Evolutionary conservation across 2,329 filamentous ascomycete genomes (phyloP).

Genomic region (Monosporascus ibericus): DNA sequence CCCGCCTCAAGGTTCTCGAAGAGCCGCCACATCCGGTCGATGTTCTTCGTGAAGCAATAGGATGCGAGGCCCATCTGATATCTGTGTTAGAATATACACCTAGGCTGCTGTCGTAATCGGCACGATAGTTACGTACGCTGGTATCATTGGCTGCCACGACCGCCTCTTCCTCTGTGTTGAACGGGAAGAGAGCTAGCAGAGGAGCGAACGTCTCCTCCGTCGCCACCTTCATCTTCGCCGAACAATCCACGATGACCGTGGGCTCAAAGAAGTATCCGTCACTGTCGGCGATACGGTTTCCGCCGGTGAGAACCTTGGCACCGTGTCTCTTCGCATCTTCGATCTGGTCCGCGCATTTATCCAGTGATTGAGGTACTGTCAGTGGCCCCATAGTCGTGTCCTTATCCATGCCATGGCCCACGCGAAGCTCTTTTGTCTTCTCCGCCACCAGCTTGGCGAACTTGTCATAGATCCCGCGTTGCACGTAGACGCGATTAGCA

Average conservation of each 20-base stretch:
- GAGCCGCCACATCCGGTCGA: constrained; percentile 51
- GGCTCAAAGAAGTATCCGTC: constrained; percentile 62
- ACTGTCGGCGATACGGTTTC: constrained; percentile 33
- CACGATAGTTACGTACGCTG: constrained; percentile 21
- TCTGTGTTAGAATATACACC: neutral
- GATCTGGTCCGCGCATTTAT: constrained; percentile 54
- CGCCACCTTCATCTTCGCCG: constrained; percentile 39
- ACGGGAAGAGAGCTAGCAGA: constrained; percentile 47
- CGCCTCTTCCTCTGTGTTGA: constrained; percentile 52
- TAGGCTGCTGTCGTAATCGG: neutral
- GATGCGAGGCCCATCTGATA: constrained; percentile 48
- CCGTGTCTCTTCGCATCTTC: constrained; percentile 58
- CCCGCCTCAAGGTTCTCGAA: constrained; percentile 55
- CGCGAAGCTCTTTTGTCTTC: constrained; percentile 45
- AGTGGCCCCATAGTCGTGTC: constrained; percentile 55
- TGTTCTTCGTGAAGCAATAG: constrained; percentile 54
- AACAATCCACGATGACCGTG: constrained; percentile 45
- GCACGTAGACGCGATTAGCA: constrained; percentile 60
- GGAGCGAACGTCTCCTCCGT: constrained; percentile 54
- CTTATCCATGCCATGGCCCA: constrained; percentile 56
- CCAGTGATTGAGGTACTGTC: constrained; percentile 47
- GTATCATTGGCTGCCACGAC: constrained; percentile 49
- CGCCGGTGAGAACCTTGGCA: constrained; percentile 56
- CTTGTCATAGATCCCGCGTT: constrained; percentile 54
- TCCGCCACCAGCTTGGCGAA: constrained; percentile 51